Evolutionary conservation across 2,329 filamentous ascomycete species (phyloP).

Genomic region (Karstenula rhodostoma): DNA sequence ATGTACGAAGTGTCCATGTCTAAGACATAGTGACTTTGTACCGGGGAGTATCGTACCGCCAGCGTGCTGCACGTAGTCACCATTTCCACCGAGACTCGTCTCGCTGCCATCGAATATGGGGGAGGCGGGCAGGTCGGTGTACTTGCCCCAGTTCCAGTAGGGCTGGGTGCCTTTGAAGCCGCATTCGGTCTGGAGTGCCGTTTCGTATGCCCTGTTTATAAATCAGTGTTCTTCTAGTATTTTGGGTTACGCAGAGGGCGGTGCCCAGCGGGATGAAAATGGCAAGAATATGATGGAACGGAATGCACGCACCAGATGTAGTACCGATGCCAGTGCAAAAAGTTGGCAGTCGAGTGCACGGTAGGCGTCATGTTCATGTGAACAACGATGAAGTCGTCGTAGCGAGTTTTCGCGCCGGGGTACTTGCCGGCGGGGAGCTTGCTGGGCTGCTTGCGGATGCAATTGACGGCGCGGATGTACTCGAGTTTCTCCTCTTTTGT

Average conservation of each 20-base stretch:
- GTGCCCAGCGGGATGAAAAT: too few relatives aligned
- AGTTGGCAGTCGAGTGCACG: conserved; percentile 42
- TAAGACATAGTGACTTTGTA: too few relatives aligned
- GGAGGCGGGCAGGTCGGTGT: conserved; percentile 55
- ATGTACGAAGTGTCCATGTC: too few relatives aligned
- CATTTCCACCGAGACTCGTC: conserved; percentile 59
- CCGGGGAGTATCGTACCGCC: too few relatives aligned
- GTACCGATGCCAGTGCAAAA: conserved; percentile 53
- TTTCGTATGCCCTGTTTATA: conserved; percentile 47
- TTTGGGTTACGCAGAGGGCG: too few relatives aligned
- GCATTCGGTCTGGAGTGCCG: conserved; percentile 52
- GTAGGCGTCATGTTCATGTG: conserved; percentile 42
- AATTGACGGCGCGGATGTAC: conserved; percentile 46
- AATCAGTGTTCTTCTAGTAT: not conserved
- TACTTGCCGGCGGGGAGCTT: conserved; percentile 36
- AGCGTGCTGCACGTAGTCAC: conserved; percentile 40
- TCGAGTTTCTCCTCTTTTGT: conserved; percentile 40
- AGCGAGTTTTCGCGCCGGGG: conserved; percentile 42
- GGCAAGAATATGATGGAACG: not conserved
- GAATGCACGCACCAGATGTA: conserved; percentile 44
- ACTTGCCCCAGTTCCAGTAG: conserved; percentile 64
- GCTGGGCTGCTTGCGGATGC: conserved; percentile 36
- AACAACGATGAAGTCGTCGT: conserved; percentile 47
- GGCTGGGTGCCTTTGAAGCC: conserved; percentile 53
- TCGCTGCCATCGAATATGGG: conserved; percentile 65